A percentile compares a stretch with the other conserved stretches of the same genome.
These are phyloP conservation scores for Caloboletus inedulis DNA, from an alignment of 1,284 basidiomycete genomes.

Conservation along the genomic window DNA sequence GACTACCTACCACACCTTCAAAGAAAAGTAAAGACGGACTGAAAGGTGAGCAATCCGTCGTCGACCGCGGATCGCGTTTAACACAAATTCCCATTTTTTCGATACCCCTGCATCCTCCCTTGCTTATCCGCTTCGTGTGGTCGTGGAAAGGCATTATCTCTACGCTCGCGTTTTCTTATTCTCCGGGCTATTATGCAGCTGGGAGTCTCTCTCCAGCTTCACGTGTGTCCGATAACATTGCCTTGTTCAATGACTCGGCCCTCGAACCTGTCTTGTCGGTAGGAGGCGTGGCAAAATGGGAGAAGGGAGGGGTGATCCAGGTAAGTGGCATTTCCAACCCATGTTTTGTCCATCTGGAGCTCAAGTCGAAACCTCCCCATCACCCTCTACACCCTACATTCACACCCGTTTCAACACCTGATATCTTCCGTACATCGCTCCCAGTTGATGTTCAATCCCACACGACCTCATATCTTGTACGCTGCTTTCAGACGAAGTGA, in stretches of 20 bases:
- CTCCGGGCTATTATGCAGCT: constrained; percentile 68
- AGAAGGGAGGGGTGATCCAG: constrained; percentile 56
- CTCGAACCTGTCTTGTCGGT: constrained; percentile 59
- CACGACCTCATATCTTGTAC: constrained; percentile 68
- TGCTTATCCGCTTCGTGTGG: no score
- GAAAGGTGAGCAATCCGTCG: constrained; percentile 54
- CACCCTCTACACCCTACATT: not conserved
- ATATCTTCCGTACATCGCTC: not conserved
- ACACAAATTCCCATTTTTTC: not conserved
- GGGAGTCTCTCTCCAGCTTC: constrained; percentile 56
- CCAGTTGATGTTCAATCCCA: constrained; percentile 79
- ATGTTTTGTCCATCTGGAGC: not conserved
- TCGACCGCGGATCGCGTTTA: not conserved
- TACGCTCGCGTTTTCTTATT: constrained; percentile 70
- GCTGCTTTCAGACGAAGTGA: constrained; percentile 72
- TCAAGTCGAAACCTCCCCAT: not conserved
- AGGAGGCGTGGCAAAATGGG: constrained; percentile 35
- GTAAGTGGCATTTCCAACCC: constrained; percentile 37
- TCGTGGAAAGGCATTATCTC: constrained; percentile 72
- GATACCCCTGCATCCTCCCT: not conserved
- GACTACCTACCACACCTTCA: constrained; percentile 71
- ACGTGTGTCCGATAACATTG: constrained; percentile 58
- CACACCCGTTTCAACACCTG: not conserved
- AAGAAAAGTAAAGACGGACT: constrained; percentile 81
- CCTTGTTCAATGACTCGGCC: constrained; percentile 68